phyloP scores from a whole-genome alignment of 768 basidiomycete genomes.

The Plicaturopsis crispa region DNA sequence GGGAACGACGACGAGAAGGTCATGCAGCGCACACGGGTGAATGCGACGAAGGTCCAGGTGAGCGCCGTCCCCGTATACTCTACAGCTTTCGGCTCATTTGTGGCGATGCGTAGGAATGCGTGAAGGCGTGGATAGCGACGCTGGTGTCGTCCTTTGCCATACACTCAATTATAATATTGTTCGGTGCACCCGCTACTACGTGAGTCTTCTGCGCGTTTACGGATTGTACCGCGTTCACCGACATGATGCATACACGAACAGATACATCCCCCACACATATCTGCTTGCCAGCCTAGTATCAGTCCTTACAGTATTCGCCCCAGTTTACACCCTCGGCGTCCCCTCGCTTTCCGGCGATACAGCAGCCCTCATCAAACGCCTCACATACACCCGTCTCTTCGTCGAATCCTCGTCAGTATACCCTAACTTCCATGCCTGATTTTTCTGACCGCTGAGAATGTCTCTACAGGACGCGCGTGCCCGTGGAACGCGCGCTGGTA shows the following conservation, averaged over 20 bases:
- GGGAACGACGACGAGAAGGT: conserved; percentile 35
- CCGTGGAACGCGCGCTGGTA: conserved; percentile 69
- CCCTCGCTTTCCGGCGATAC: conserved; percentile 40
- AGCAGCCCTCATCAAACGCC: conserved; percentile 42
- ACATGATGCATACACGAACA: conserved; percentile 21
- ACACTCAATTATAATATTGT: conserved; percentile 48
- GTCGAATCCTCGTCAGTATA: conserved; percentile 69
- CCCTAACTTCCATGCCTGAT: not conserved
- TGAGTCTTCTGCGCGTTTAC: too few species aligned
- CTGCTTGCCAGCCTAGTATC: conserved; percentile 65
- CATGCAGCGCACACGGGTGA: conserved; percentile 35
- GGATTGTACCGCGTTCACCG: too few species aligned
- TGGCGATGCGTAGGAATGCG: too few species aligned
- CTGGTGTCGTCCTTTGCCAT: conserved; percentile 36
- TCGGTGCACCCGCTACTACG: conserved; percentile 71
- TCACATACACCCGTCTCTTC: conserved; percentile 75
- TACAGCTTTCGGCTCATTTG: too few species aligned
- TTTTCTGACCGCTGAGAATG: conserved; percentile 1
- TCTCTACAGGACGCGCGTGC: conserved; percentile 40
- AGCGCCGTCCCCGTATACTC: too few species aligned
- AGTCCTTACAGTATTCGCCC: conserved; percentile 55
- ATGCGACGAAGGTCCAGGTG: too few species aligned
- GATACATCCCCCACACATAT: conserved; percentile 52
- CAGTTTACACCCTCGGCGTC: conserved; percentile 61
- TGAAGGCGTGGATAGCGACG: conserved; percentile 46